Conservation (phyloP, 192 early-diverging fungal species). For the Coemansia sp. region DNA sequence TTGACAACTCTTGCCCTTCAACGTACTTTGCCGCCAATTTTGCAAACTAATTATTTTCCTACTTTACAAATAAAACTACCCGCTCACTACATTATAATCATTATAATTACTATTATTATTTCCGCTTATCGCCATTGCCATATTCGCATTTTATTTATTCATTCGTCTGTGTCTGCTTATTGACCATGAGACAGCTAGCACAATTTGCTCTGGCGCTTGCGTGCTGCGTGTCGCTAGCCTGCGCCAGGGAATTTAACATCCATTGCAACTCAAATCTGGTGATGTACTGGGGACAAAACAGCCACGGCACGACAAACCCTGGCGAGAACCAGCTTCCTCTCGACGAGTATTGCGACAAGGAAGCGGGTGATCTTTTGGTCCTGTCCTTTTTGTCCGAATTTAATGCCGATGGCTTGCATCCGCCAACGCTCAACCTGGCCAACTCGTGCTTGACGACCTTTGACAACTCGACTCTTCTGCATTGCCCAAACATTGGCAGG, state of each 20-base stretch:
- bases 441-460: constrained; percentile 61
- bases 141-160: no score
- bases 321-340: constrained; percentile 54
- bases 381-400: constrained; percentile 66
- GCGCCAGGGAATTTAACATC: constrained; percentile 50
- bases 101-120: no score
- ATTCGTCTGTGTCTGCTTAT: no score
- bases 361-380: constrained; percentile 54
- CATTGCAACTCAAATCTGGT: constrained; percentile 56
- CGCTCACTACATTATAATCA: no score
- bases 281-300: constrained; percentile 62
- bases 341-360: constrained; percentile 59
- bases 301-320: constrained; percentile 48
- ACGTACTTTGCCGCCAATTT: no score
- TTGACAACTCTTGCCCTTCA: background rate
- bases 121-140: no score
- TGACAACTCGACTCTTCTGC: constrained; percentile 60
- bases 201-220: constrained; percentile 14
- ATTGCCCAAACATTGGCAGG: constrained; percentile 64
- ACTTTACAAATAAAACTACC: no score
- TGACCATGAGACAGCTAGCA: constrained; percentile 17
- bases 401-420: constrained; percentile 57
- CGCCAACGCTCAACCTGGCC: constrained; percentile 66
- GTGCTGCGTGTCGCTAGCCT: constrained; percentile 14
- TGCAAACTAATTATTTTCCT: no score